Percentiles rank a stretch among this genome's conserved stretches.
Conservation (phyloP, 2,329 filamentous ascomycete genomes). For the Fusarium praegraminearum region DNA sequence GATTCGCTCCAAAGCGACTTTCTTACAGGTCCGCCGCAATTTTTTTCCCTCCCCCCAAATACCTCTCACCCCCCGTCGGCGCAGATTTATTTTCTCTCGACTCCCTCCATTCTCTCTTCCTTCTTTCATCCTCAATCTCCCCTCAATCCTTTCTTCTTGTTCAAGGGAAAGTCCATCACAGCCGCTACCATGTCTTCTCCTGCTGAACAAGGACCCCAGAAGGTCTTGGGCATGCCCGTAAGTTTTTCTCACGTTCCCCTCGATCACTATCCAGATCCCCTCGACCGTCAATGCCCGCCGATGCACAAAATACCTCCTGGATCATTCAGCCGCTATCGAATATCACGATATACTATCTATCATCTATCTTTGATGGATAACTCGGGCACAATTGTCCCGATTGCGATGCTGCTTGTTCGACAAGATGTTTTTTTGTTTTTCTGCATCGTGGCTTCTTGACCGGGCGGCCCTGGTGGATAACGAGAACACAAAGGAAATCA, state of each 20-base stretch:
- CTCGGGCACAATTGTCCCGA: neutral
- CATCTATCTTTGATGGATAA: constrained; percentile 8
- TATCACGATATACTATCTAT: constrained; percentile 32
- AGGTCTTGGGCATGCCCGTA: constrained; percentile 76
- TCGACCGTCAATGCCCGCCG: constrained; percentile 48
- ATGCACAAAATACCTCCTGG: constrained; percentile 38
- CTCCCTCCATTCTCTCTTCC: constrained; percentile 58
- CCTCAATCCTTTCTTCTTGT: constrained; percentile 68
- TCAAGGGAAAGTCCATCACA: constrained; percentile 57
- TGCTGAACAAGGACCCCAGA: constrained; percentile 63
- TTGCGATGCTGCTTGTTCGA: neutral
- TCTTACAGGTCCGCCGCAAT: constrained; percentile 61
- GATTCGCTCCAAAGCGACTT: constrained; percentile 66
- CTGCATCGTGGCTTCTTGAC: constrained; percentile 10
- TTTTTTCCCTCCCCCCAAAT: constrained; percentile 61
- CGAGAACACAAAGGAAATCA: neutral
- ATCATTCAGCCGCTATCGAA: constrained; percentile 15
- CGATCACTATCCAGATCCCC: constrained; percentile 6
- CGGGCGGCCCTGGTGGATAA: neutral
- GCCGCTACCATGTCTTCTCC: constrained; percentile 63
- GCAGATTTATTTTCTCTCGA: constrained; percentile 60
- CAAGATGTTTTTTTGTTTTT: constrained; percentile 9
- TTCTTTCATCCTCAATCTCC: constrained; percentile 67
- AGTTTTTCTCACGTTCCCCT: constrained; percentile 52
- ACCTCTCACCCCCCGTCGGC: constrained; percentile 58